Conservation (phyloP, 2,329 filamentous ascomycete genomes). For the Nemania sp. region DNA sequence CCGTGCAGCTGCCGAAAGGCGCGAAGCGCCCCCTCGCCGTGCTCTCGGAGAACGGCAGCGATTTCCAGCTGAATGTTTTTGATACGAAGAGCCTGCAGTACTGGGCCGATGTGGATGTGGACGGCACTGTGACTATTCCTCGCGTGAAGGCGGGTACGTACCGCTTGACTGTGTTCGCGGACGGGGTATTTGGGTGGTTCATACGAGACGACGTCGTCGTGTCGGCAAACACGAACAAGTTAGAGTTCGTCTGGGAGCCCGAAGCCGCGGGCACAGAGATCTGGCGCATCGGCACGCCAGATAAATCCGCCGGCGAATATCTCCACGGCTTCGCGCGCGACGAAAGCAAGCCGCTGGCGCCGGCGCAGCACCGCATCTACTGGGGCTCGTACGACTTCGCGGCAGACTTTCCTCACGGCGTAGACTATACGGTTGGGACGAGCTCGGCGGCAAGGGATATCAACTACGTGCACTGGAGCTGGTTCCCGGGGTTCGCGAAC, state of each 20-base stretch:
- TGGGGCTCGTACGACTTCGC: constrained; percentile 64
- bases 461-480: constrained; percentile 69
- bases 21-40: constrained; percentile 58
- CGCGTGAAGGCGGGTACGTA: constrained; percentile 61
- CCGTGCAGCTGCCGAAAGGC: constrained; percentile 54
- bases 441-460: constrained; percentile 53
- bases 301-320: constrained; percentile 65
- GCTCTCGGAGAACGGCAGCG: constrained; percentile 53
- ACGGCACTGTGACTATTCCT: constrained; percentile 52
- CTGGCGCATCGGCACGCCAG: constrained; percentile 66
- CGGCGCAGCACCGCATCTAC: constrained; percentile 63
- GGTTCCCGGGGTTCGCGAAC: constrained; percentile 61
- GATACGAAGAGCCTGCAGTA: constrained; percentile 61
- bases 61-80: constrained; percentile 62
- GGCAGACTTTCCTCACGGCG: constrained; percentile 61
- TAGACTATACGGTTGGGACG: constrained; percentile 56
- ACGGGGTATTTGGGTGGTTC: constrained; percentile 64
- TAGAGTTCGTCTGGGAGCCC: constrained; percentile 2
- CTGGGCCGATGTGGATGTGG: constrained; percentile 56
- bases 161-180: constrained; percentile 64
- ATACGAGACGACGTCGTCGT: constrained; percentile 51
- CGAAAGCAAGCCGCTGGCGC: constrained; percentile 32
- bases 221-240: not conserved
- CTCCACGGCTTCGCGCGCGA: constrained; percentile 59
- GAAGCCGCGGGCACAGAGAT: constrained; percentile 48